Conservation (phyloP, 2,329 filamentous ascomycete genomes). For the Oidium heveae region DNA sequence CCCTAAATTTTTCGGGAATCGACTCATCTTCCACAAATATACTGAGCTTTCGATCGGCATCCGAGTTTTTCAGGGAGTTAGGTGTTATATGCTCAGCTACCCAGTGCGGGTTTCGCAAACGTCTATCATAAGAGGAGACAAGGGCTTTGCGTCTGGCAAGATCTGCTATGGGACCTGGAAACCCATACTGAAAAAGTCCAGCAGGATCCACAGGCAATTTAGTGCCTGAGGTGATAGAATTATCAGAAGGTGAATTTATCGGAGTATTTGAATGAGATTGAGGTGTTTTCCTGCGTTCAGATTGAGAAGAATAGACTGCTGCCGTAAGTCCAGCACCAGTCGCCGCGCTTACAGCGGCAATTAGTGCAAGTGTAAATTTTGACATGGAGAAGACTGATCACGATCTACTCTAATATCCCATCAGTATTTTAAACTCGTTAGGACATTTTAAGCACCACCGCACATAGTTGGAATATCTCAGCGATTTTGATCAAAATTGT, state of each 20-base stretch:
- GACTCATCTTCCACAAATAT: slow-evolving; percentile 56
- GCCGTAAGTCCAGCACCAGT: slow-evolving; percentile 50
- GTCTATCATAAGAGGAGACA: slow-evolving; percentile 72
- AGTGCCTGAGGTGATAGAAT: no score
- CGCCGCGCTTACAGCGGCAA: slow-evolving; percentile 52
- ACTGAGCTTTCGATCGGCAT: slow-evolving; percentile 66
- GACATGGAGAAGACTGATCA: slow-evolving; percentile 35
- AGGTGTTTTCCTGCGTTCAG: slow-evolving; percentile 14
- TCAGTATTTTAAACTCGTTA: no score
- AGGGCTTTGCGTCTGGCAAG: slow-evolving; percentile 52
- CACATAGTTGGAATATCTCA: no score
- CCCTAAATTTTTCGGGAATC: slow-evolving; percentile 71
- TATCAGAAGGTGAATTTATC: slow-evolving; percentile 13
- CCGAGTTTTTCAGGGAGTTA: slow-evolving; percentile 45
- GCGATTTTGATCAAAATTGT: no score
- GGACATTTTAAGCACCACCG: no score
- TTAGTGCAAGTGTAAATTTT: slow-evolving; percentile 49
- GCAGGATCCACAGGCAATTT: slow-evolving; percentile 37
- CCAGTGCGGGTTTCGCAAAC: slow-evolving; percentile 79
- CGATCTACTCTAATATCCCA: no score
- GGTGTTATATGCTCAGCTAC: slow-evolving; percentile 92
- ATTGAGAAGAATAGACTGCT: slow-evolving; percentile 36
- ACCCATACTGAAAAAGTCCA: slow-evolving; percentile 65
- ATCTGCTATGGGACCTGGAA: slow-evolving; percentile 75
- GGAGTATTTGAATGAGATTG: background rate